A percentile compares a stretch with the other conserved stretches of the same genome.
Conservation (phyloP, 495 filamentous ascomycete genomes). For the Aspergillus mulundensis region DNA sequence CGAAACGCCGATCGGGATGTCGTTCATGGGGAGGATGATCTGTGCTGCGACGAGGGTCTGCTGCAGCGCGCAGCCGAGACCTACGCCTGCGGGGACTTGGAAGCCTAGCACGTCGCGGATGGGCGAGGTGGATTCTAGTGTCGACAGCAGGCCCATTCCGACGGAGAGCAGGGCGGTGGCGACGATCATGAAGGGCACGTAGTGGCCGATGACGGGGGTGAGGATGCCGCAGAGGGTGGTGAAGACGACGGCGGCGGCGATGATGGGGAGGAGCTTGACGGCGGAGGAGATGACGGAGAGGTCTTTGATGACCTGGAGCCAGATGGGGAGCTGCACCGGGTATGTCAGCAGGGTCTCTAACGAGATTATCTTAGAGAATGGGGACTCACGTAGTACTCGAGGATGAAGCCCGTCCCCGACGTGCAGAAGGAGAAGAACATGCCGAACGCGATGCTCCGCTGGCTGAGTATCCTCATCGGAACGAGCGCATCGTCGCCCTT, state of each 20-base stretch:
- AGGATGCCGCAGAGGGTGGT: slow-evolving; percentile 11
- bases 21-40: slow-evolving; percentile 27
- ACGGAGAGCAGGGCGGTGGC: slow-evolving; percentile 25
- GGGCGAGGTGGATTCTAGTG: slow-evolving; percentile 18
- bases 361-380: neutral
- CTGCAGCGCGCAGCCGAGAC: slow-evolving; percentile 33
- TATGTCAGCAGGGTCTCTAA: neutral
- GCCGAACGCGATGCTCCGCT: slow-evolving; percentile 23
- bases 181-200: slow-evolving; percentile 33
- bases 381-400: neutral
- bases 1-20: slow-evolving; percentile 35
- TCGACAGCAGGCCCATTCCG: slow-evolving; percentile 33
- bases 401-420: neutral
- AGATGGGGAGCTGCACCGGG: slow-evolving; percentile 13
- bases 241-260: slow-evolving; percentile 24
- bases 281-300: slow-evolving; percentile 27
- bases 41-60: slow-evolving; percentile 34
- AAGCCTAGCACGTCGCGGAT: slow-evolving; percentile 30
- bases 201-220: slow-evolving; percentile 32
- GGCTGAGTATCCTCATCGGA: slow-evolving; percentile 29
- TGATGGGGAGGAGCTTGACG: slow-evolving; percentile 28
- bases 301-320: slow-evolving; percentile 35
- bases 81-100: slow-evolving; percentile 36
- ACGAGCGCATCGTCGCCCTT: slow-evolving; percentile 28
- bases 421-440: neutral